Conservation (phyloP, 768 basidiomycete genomes). For the Xerocomus brunneocitrinus region DNA sequence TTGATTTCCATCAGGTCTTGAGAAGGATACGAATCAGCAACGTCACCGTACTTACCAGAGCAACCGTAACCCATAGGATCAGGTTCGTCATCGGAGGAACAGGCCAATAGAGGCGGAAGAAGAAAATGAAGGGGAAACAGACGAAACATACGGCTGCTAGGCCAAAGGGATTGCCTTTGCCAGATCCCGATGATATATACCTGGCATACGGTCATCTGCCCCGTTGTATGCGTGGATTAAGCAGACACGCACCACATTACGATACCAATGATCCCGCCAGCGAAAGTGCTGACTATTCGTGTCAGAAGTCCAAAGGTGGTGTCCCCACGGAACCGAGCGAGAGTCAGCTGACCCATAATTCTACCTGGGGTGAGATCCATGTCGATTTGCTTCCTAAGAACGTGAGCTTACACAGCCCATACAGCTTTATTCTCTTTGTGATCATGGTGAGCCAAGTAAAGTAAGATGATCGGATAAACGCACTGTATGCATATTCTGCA, state of each 20-base stretch:
- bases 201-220: conserved; percentile 28
- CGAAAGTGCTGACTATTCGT: conserved; percentile 60
- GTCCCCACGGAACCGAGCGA: conserved; percentile 70
- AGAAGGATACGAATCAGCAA: neutral
- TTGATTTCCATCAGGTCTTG: neutral
- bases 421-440: conserved; percentile 54
- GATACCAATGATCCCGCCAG: conserved; percentile 59
- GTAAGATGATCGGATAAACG: conserved; percentile 18
- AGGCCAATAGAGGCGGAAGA: conserved; percentile 68
- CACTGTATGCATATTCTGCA: conserved; percentile 56
- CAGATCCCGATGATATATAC: conserved; percentile 66
- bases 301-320: conserved; percentile 62
- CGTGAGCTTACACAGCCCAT: conserved; percentile 60
- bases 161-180: conserved; percentile 61
- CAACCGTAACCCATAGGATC: conserved; percentile 60
- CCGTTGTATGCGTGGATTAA: neutral
- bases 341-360: conserved; percentile 71
- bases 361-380: conserved; percentile 28
- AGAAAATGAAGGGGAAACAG: conserved; percentile 70
- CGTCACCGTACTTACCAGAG: conserved; percentile 43
- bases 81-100: conserved; percentile 68
- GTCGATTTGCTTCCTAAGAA: neutral
- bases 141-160: conserved; percentile 64
- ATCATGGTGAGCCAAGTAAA: conserved; percentile 4
- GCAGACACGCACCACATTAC: conserved; percentile 53